phyloP scores from a whole-genome alignment of 805 yeast species.

The Pichia nanzhaoensis region DNA sequence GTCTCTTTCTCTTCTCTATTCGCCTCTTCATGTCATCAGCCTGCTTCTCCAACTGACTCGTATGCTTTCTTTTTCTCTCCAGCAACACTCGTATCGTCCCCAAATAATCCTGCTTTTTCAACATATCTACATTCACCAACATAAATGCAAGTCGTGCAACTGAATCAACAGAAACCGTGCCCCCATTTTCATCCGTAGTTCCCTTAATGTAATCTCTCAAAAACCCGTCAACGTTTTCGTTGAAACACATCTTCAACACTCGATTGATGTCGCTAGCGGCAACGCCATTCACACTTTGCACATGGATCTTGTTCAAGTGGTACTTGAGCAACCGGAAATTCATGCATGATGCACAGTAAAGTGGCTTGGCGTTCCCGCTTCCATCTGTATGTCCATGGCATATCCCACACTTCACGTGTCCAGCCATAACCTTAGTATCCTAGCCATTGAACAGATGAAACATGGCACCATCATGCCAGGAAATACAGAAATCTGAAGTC shows the following conservation, averaged over 20 bases:
- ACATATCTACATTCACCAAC: conserved; percentile 25
- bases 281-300: conserved; percentile 16
- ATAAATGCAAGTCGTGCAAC: conserved; percentile 28
- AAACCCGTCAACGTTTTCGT: conserved; percentile 18
- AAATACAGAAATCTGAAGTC: too few species aligned
- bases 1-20: not conserved
- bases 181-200: not conserved
- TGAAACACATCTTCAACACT: conserved; percentile 23
- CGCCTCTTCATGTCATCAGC: not conserved
- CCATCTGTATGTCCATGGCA: conserved; percentile 9
- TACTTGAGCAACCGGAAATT: conserved; percentile 22
- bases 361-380: not conserved
- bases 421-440: not conserved
- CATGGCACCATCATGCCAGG: too few species aligned
- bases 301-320: conserved; percentile 18
- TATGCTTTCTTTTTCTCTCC: conserved; percentile 4
- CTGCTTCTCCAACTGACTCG: conserved; percentile 13
- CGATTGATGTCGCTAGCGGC: conserved; percentile 19
- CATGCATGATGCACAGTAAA: conserved; percentile 25
- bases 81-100: not conserved
- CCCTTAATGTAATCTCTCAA: conserved; percentile 15
- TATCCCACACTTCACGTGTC: conserved; percentile 15
- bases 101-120: not conserved
- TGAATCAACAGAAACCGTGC: conserved; percentile 18
- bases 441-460: not conserved